Percentiles rank a stretch among this genome's conserved stretches.
These are phyloP conservation scores for Teunomyces tritomae DNA, from an alignment of 805 yeast species.

Conservation along the genomic window DNA sequence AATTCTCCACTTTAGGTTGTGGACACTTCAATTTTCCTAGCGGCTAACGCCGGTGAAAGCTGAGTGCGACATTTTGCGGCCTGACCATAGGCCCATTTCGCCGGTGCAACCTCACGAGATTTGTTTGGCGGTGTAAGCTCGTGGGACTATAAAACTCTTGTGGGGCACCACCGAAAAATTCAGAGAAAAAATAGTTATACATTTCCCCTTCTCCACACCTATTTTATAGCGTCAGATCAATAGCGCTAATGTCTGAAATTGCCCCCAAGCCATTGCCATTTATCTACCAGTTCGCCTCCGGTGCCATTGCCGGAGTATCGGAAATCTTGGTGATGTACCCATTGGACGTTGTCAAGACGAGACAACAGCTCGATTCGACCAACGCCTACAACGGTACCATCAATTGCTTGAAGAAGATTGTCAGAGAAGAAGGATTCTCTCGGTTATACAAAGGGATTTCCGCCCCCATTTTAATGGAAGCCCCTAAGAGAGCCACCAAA, in stretches of 20 bases:
- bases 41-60: neutral
- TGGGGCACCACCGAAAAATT: slow-evolving; percentile 3
- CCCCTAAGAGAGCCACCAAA: slow-evolving; percentile 98
- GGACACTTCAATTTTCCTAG: neutral
- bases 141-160: slow-evolving; percentile 2
- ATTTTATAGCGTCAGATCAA: neutral
- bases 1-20: neutral
- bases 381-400: slow-evolving; percentile 79
- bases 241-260: neutral
- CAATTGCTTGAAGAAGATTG: slow-evolving; percentile 79
- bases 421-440: slow-evolving; percentile 79
- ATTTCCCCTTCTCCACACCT: too few relatives aligned
- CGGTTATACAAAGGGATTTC: slow-evolving; percentile 89
- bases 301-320: slow-evolving; percentile 96
- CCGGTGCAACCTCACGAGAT: neutral
- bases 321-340: slow-evolving; percentile 96
- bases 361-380: slow-evolving; percentile 73
- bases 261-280: slow-evolving; percentile 57
- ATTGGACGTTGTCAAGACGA: slow-evolving; percentile 92
- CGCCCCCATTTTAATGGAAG: slow-evolving; percentile 98
- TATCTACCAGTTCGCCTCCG: slow-evolving; percentile 84
- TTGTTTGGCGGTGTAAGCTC: neutral
- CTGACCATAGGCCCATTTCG: neutral
- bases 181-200: too few relatives aligned
- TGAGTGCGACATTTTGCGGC: neutral